Percentiles rank a stretch among this genome's conserved stretches.
These are phyloP conservation scores for Aspergillus tanneri DNA, from an alignment of 2,329 filamentous ascomycete species.

Conservation along the genomic window DNA sequence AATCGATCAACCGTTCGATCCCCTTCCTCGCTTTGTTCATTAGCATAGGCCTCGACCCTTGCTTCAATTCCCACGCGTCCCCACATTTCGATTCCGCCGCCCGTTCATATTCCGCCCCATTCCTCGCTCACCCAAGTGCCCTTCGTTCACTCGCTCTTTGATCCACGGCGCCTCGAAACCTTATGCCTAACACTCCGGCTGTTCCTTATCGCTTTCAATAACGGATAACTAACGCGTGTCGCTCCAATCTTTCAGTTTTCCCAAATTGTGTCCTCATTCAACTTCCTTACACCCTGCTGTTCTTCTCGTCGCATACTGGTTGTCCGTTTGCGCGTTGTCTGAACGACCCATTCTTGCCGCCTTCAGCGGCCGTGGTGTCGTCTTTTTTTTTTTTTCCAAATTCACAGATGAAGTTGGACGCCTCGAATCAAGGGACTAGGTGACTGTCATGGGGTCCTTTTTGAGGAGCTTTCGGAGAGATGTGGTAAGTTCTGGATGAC, in stretches of 20 bases:
- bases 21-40: constrained; percentile 16
- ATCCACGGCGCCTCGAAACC: constrained; percentile 16
- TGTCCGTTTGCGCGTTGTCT: constrained; percentile 12
- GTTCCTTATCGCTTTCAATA: constrained; percentile 11
- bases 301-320: constrained; percentile 8
- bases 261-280: constrained; percentile 1
- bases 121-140: constrained; percentile 18
- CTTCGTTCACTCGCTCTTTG: constrained; percentile 8
- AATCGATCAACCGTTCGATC: constrained; percentile 13
- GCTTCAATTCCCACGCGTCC: constrained; percentile 2
- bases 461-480: constrained; percentile 41
- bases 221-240: not conserved
- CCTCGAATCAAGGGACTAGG: constrained; percentile 21
- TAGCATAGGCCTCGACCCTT: constrained; percentile 9
- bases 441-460: constrained; percentile 43
- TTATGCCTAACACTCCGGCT: constrained; percentile 12
- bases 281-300: not conserved
- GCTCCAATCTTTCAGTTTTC: not conserved
- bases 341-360: constrained; percentile 12
- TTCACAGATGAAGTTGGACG: constrained; percentile 31
- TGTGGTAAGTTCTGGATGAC: constrained; percentile 26
- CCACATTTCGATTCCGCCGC: constrained; percentile 19
- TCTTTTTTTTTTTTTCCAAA: constrained; percentile 19
- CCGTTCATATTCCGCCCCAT: constrained; percentile 22
- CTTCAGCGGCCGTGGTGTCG: constrained; percentile 21